Conservation (phyloP, 257 asterid species). For the Cordia subcordata region DNA sequence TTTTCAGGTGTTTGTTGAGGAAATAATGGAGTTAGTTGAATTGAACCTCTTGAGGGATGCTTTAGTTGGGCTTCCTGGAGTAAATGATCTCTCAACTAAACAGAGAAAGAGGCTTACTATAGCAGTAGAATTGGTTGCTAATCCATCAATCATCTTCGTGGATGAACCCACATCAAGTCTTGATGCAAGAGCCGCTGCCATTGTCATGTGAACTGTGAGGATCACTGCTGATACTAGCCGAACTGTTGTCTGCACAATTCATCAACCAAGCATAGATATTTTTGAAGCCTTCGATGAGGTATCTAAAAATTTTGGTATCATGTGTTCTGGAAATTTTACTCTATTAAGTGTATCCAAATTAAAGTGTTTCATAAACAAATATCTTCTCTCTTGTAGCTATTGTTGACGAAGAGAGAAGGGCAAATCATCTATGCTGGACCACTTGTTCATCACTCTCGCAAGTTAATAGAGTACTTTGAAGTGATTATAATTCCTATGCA, state of each 20-base stretch:
- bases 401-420: constrained; percentile 92
- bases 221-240: constrained; percentile 84
- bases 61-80: constrained; percentile 84
- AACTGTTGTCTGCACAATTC: constrained; percentile 87
- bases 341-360: not conserved
- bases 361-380: not conserved
- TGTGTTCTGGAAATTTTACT: too few species aligned
- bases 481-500: constrained; percentile 34
- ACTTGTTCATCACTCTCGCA: constrained; percentile 69
- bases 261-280: constrained; percentile 84
- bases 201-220: constrained; percentile 83
- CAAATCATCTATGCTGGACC: constrained; percentile 69
- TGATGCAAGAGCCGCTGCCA: constrained; percentile 93
- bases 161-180: constrained; percentile 91
- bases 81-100: constrained; percentile 79
- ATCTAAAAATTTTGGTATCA: not conserved
- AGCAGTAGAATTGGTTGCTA: constrained; percentile 85
- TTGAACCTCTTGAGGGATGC: constrained; percentile 57
- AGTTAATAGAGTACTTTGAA: constrained; percentile 58
- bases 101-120: constrained; percentile 86
- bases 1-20: constrained; percentile 72
- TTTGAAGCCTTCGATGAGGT: constrained; percentile 94
- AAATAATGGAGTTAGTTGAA: constrained; percentile 86
- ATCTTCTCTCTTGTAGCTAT: constrained; percentile 32
- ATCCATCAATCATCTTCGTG: constrained; percentile 89